Evolutionary conservation across 345 rosid species (phyloP).

Genomic region (Zanthoxylum bungeanum): DNA sequence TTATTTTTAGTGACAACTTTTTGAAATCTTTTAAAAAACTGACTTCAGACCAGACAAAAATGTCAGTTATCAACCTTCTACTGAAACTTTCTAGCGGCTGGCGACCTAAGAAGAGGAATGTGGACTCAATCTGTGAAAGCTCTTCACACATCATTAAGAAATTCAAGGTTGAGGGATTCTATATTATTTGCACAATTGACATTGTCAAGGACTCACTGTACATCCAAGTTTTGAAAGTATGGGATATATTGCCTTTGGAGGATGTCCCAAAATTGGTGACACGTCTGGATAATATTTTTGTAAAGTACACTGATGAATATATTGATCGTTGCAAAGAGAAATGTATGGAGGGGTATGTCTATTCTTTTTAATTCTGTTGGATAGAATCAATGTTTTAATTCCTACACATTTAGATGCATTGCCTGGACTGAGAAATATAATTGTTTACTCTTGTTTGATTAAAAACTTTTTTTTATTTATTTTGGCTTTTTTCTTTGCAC

Average conservation of each 20-base stretch:
- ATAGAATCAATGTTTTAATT: not conserved
- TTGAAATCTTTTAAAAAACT: constrained; percentile 44
- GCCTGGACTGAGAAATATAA: not conserved
- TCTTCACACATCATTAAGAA: constrained; percentile 41
- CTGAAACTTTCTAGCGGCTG: constrained; percentile 44
- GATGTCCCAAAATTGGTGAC: constrained; percentile 36
- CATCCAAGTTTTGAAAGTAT: constrained; percentile 46
- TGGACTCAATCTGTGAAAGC: constrained; percentile 27
- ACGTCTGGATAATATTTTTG: constrained; percentile 40
- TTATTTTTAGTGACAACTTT: constrained; percentile 47
- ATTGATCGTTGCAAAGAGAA: constrained; percentile 41
- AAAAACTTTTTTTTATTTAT: not conserved
- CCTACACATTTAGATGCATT: not conserved
- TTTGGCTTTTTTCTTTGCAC: not conserved
- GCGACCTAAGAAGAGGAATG: constrained; percentile 42
- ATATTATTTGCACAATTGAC: constrained; percentile 45
- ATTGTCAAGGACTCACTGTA: constrained; percentile 28
- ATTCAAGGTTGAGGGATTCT: constrained; percentile 35
- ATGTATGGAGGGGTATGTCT: constrained; percentile 47
- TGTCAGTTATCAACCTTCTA: constrained; percentile 26
- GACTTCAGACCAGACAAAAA: constrained; percentile 22
- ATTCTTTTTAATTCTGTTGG: not conserved
- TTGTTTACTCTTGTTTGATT: not conserved
- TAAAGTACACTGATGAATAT: constrained; percentile 34
- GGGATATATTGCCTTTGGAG: constrained; percentile 49